Base-by-base conservation (phyloP, 805 yeast species). In the Diddensiella transvaalensis region DNA sequence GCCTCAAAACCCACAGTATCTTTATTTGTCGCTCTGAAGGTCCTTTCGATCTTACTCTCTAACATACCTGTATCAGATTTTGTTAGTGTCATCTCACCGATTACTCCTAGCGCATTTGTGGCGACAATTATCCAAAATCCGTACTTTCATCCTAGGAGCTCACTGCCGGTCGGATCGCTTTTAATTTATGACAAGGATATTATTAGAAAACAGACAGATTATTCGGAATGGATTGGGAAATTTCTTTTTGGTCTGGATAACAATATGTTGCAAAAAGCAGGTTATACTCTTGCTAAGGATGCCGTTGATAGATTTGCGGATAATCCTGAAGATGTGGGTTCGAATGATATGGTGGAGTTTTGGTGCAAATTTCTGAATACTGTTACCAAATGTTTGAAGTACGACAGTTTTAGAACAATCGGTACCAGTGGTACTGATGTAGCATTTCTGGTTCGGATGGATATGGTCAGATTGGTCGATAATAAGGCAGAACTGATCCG, bases 401-500 rank as follows among this genome's bases (percentile, higher is more conserved):
- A 8, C 21, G 38, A 15, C 8, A 15, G 8, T 35, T 35, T 35
- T 8, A 8, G 35, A 11, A 11, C 15, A 11, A 22, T 47, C 22
- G 47, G 47, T 33, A 24, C 19, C 15, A 24, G 35, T n/a, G n/a
- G n/a, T n/a, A 29, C 47, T 21, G 41, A 47, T 21, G 42, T 36
- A 3, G 40, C 21, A 4, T 32, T 17, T 22, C 24, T 47, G n/a
- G 33, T 39, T 10, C 19, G 50, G 4, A 8, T 23, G 15, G 42
- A 40, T 10, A 43, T 47, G 47, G 33, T 36, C 4, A 11, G 21
- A 5, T 36, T 47, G 21, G 42, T 35, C 2, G 15, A 41, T 24
- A 8, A 23, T 6, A 18, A 23, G 18, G 32, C 47, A 22, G 22
- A 18, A 10, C 22, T 42, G 3, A 23, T 47, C 4, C 22, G 35